Percentiles rank a stretch among this genome's conserved stretches.
Conservation (phyloP, 1,139 yeast species). For the Wickerhamomyces sp. region DNA sequence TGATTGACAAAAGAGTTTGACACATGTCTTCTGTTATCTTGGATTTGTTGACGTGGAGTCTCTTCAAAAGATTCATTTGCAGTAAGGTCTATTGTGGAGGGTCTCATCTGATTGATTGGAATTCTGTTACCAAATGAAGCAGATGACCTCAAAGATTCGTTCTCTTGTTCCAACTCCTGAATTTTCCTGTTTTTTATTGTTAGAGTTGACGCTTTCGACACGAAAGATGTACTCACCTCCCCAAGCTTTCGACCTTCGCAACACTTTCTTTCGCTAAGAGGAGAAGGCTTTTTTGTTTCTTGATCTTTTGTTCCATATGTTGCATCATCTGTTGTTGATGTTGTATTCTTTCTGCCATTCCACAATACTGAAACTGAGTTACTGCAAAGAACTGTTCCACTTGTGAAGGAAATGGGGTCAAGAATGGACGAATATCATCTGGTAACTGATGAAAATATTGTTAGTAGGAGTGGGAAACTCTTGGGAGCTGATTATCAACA, state of each 20-base stretch:
- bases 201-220: too few relatives aligned
- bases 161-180: slow-evolving; percentile 11
- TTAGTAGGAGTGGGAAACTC: not conserved
- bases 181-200: not conserved
- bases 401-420: slow-evolving; percentile 19
- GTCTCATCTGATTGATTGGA: slow-evolving; percentile 4
- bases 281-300: slow-evolving; percentile 18
- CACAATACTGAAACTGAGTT: slow-evolving; percentile 20
- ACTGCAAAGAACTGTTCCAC: slow-evolving; percentile 20
- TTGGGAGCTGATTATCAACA: not conserved
- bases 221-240: slow-evolving; percentile 3
- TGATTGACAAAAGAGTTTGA: slow-evolving; percentile 16
- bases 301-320: slow-evolving; percentile 13
- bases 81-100: slow-evolving; percentile 19
- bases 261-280: slow-evolving; percentile 19
- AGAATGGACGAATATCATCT: slow-evolving; percentile 16
- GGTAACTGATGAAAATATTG: slow-evolving; percentile 7
- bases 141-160: slow-evolving; percentile 3
- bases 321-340: slow-evolving; percentile 11
- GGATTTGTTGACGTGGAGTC: not conserved
- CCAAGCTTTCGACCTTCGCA: slow-evolving; percentile 12
- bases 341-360: slow-evolving; percentile 14
- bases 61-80: slow-evolving; percentile 11
- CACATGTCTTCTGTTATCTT: slow-evolving; percentile 2
- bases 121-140: not conserved